Evolutionary conservation across 225 moss, liverwort and hornwort genomes (phyloP).

Genomic region (Sphagnum tenellum): DNA sequence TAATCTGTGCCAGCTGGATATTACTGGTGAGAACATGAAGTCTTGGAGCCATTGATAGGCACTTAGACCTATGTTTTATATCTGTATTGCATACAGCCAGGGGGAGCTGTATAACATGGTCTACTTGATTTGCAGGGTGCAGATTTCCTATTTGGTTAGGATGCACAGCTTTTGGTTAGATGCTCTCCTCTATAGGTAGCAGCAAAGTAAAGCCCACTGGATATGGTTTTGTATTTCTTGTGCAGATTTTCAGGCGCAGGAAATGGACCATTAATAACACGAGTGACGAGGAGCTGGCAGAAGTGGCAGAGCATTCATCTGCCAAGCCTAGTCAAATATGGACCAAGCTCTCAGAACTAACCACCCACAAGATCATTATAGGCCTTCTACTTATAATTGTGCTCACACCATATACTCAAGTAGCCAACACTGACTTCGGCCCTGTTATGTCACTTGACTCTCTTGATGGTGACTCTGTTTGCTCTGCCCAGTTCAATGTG

Average conservation of each 20-base stretch:
- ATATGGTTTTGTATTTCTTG: too few relatives aligned
- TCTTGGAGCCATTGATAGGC: too few relatives aligned
- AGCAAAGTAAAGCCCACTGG: too few relatives aligned
- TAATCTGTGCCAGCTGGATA: too few relatives aligned
- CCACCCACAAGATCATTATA: conserved; percentile 74
- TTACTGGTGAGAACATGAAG: too few relatives aligned
- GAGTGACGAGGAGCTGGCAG: conserved; percentile 17
- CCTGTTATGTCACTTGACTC: conserved; percentile 69
- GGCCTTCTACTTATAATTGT: conserved; percentile 62
- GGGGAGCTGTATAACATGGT: too few relatives aligned
- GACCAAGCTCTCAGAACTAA: conserved; percentile 80
- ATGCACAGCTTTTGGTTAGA: too few relatives aligned
- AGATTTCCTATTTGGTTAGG: too few relatives aligned
- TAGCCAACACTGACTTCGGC: conserved; percentile 41
- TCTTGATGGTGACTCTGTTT: conserved; percentile 42
- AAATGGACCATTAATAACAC: conserved; percentile 15
- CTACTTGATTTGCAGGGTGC: too few relatives aligned
- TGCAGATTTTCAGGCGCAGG: conserved; percentile 20
- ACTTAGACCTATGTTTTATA: too few relatives aligned
- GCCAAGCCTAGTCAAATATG: conserved; percentile 93
- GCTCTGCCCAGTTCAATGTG: conserved; percentile 43
- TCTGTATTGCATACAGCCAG: too few relatives aligned
- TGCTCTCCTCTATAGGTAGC: too few relatives aligned
- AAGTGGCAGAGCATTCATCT: conserved; percentile 9
- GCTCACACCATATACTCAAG: conserved; percentile 41